Base-by-base conservation (phyloP, 2,329 filamentous ascomycete species). In the Fusarium anguioides region DNA sequence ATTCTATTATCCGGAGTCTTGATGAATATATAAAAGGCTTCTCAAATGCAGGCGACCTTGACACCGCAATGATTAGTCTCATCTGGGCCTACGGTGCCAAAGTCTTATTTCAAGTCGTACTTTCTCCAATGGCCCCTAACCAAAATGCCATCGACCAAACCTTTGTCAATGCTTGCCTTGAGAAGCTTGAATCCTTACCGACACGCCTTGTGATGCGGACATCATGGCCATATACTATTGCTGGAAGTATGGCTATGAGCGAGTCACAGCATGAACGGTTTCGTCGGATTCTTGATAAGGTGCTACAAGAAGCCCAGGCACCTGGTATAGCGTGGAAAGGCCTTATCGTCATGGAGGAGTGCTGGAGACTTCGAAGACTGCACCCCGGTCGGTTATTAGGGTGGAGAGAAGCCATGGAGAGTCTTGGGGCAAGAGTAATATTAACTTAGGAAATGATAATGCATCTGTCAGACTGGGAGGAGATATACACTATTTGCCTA, bases 321-420 rank as follows among this genome's bases (percentile, higher is more conserved):
- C 48, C 48, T 5, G 48, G 48, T 1, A 51, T 51, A 51, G 23
- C 36, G 24, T 51, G 48, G 36, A 31, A 51, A 42, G 36, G 48
- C 3, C 48, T 51, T 17, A 33, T 51, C 31, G 48, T 33, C 6
- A 51, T 44, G 48, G 48, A 51, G 23, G 36, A 51, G 27, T 42
- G 48, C 44, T 51, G 48, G 48, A 33, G 36, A 20, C 26, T 51
- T 12, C 36, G 26, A 24, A 33, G 26, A 24, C 15, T 51, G 17
- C 36, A 44, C 36, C 11, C 14, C n/a, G 26, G 9, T 33, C 20
- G 20, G 10, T 21, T 4, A 5, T 24, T 51, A 2, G 36, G 48
- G 1, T 51, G 48, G 48, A 24, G 48, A 9, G 36, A 51, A 42
- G 48, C 36, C 4, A 51, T 51, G 48, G 9, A 44, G 4, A 51